phyloP scores from a whole-genome alignment of 768 basidiomycete species.

The Termitomyces sp. region DNA sequence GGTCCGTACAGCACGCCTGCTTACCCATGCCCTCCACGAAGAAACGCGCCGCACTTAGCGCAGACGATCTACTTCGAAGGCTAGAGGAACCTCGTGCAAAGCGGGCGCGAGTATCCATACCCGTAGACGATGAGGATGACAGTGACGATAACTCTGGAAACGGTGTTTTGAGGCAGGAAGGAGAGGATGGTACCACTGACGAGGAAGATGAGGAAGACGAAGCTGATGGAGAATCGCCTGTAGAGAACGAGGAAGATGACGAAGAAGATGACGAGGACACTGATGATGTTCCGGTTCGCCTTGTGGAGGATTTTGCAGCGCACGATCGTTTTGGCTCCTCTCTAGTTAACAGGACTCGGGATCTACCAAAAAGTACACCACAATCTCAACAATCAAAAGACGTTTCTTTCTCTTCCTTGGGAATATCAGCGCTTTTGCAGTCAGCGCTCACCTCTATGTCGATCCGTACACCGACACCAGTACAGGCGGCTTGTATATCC shows the following conservation, averaged over 20 bases:
- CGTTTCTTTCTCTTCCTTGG: constrained; percentile 51
- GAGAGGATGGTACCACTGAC: constrained; percentile 3
- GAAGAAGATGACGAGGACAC: constrained; percentile 2
- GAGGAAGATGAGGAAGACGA: constrained; percentile 12
- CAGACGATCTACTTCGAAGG: constrained; percentile 44
- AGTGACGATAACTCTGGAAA: background rate
- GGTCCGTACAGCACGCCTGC: no score
- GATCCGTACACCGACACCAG: constrained; percentile 78
- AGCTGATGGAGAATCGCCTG: constrained; percentile 1
- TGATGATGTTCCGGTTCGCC: background rate
- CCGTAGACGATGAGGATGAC: constrained; percentile 9
- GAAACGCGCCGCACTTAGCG: constrained; percentile 28
- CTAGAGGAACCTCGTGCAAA: constrained; percentile 41
- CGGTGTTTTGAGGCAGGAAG: background rate
- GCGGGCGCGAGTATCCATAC: constrained; percentile 24
- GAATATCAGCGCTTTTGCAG: constrained; percentile 57
- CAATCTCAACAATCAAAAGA: constrained; percentile 5
- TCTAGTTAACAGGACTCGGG: constrained; percentile 1
- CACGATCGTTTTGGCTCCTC: constrained; percentile 10
- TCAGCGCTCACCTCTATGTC: constrained; percentile 76
- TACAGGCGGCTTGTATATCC: constrained; percentile 90
- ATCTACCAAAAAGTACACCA: background rate
- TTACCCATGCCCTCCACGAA: constrained; percentile 13
- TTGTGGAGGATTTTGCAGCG: background rate
- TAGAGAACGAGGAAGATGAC: constrained; percentile 5